These are phyloP conservation scores for Lablab purpureus DNA, from an alignment of 306 rosid genomes.

Conservation along the genomic window DNA sequence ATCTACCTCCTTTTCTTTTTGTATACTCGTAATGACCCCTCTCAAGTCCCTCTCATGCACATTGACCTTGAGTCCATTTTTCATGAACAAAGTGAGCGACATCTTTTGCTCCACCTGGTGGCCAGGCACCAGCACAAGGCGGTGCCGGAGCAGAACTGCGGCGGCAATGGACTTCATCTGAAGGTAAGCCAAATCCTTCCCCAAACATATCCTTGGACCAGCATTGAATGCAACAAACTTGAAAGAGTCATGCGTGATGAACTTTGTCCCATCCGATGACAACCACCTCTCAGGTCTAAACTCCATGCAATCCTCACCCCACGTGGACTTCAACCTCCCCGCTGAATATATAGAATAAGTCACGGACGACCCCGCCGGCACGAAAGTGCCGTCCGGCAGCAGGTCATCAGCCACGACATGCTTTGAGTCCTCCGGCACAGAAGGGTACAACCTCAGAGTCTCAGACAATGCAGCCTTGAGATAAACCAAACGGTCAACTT, in stretches of 20 bases:
- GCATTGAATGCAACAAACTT: conserved; percentile 91
- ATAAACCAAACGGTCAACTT: conserved; percentile 77
- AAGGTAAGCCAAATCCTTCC: conserved; percentile 86
- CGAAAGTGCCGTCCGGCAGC: conserved; percentile 84
- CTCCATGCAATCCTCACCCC: conserved; percentile 94
- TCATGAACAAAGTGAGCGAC: conserved; percentile 93
- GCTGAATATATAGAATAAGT: conserved; percentile 85
- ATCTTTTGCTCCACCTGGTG: conserved; percentile 91
- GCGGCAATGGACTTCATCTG: conserved; percentile 94
- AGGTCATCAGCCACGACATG: conserved; percentile 75
- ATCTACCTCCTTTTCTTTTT: conserved; percentile 41
- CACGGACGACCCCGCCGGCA: conserved; percentile 85
- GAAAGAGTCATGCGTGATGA: conserved; percentile 70
- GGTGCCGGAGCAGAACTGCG: conserved; percentile 81
- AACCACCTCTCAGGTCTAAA: conserved; percentile 90
- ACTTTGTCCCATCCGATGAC: conserved; percentile 62
- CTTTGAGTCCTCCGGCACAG: conserved; percentile 91
- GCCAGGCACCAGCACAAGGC: conserved; percentile 64
- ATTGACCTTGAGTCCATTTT: conserved; percentile 82
- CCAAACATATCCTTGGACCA: conserved; percentile 95
- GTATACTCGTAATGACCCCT: conserved; percentile 56
- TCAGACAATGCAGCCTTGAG: conserved; percentile 84
- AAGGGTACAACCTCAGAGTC: conserved; percentile 82
- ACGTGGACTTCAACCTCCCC: conserved; percentile 73
- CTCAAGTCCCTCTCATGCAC: conserved; percentile 67